Base-by-base conservation (phyloP, 2,329 filamentous ascomycete genomes). In the Aureobasidium sp. region DNA sequence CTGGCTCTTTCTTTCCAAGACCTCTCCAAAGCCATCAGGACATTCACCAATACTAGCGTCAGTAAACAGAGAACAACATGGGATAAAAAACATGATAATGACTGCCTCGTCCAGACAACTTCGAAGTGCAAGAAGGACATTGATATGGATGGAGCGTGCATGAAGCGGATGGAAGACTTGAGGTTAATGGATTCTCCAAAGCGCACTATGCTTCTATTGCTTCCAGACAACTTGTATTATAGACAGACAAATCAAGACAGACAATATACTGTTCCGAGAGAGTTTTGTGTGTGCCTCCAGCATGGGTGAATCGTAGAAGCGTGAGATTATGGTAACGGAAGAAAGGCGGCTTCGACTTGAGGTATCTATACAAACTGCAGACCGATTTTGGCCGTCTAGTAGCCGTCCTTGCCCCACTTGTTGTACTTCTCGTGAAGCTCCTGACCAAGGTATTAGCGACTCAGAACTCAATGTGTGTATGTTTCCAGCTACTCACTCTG, bases 351-450 rank as follows among this genome's bases (percentile, higher is more conserved):
- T 53, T 60, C 25, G 36, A 45, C 21, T 59, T 32, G 25, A 55
- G 50, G 49, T 54, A 61, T 54, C 59, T 61, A 55, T 61, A 61
- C 59, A 61, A 11, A 16, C 45, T 45, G n/a, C 11, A n/a, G 47
- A 41, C 58, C 58, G 39, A 5, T 15, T 54, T 32, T 41, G 16
- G 32, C 42, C 9, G 36, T 68, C 66, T 71, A 90, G 79, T 89
- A 97, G 69, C 91, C 92, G 69, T 97, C 94, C 86, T 97, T 97
- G 77, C 94, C 94, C 86, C 90, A 97, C 84, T 99, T 99, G 89
- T 99, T 99, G 86, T 88, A 97, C 81, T 88, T 89, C 70, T 99
- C 94, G 80, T 99, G 94, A 67, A 97, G 85, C 71, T 88, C 83
- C 90, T 95, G 70, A 6, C 29, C 34, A 15, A 37, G 27, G 5